Evolutionary conservation across 306 rosid species (phyloP).

Genomic region (Rosa persica): DNA sequence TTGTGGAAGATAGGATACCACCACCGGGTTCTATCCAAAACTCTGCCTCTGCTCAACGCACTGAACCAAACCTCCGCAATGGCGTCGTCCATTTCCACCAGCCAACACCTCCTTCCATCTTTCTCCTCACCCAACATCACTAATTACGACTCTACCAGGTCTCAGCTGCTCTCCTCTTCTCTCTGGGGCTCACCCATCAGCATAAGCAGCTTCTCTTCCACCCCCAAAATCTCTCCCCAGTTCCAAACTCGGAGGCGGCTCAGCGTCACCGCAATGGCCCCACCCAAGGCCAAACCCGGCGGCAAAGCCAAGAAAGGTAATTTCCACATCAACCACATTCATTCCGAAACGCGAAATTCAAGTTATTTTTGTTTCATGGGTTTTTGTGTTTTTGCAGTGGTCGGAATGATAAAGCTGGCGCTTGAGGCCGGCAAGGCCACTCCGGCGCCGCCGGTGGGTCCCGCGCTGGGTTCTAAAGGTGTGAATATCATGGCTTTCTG

Average conservation of each 20-base stretch:
- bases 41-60: neutral
- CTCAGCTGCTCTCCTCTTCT: conserved; percentile 37
- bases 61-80: conserved; percentile 5
- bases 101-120: conserved; percentile 20
- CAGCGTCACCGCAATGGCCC: conserved; percentile 82
- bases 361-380: neutral
- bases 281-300: conserved; percentile 87
- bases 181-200: conserved; percentile 42
- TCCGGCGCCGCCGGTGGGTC: conserved; percentile 99
- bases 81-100: conserved; percentile 30
- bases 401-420: conserved; percentile 88
- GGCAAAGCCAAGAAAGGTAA: conserved; percentile 89
- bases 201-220: conserved; percentile 41
- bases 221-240: conserved; percentile 26
- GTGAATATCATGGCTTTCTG: conserved; percentile 98
- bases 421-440: conserved; percentile 99
- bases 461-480: conserved; percentile 97
- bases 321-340: neutral
- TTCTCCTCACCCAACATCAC: conserved; percentile 15
- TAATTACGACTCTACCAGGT: neutral
- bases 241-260: conserved; percentile 46
- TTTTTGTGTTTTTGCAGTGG: conserved; percentile 43
- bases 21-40: conserved; percentile 31
- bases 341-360: too few species aligned
- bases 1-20: conserved; percentile 2